These are phyloP conservation scores for Blastobotrys chiropterorum DNA, from an alignment of 805 yeast species.

Conservation along the genomic window DNA sequence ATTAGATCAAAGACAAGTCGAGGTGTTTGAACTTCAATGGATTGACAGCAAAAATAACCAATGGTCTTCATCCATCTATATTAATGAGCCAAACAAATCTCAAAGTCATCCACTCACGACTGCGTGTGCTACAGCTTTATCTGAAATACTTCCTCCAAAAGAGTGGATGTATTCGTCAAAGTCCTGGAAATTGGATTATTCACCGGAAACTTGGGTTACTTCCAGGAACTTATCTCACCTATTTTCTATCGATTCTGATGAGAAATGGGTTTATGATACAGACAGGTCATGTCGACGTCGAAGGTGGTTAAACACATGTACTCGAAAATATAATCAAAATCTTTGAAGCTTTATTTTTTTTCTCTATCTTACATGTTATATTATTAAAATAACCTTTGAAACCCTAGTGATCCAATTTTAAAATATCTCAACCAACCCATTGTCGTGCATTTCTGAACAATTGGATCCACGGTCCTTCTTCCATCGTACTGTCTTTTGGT, in stretches of 20 bases:
- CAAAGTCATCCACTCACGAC: slow-evolving; percentile 4
- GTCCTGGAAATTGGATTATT: slow-evolving; percentile 59
- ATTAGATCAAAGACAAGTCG: slow-evolving; percentile 46
- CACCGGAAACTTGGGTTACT: slow-evolving; percentile 56
- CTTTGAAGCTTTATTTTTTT: too few relatives aligned
- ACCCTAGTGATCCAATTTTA: too few relatives aligned
- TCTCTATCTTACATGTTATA: neutral
- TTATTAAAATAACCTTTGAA: too few relatives aligned
- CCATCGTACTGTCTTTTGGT: slow-evolving; percentile 67
- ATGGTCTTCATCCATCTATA: slow-evolving; percentile 23
- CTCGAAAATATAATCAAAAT: neutral
- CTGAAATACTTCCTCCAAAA: slow-evolving; percentile 19
- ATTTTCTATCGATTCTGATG: slow-evolving; percentile 60
- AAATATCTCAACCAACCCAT: slow-evolving; percentile 71
- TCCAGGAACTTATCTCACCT: slow-evolving; percentile 42
- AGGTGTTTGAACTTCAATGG: slow-evolving; percentile 38
- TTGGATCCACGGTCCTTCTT: slow-evolving; percentile 92
- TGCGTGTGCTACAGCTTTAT: slow-evolving; percentile 7
- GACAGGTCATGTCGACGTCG: slow-evolving; percentile 23
- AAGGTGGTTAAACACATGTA: slow-evolving; percentile 17
- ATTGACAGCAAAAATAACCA: slow-evolving; percentile 16
- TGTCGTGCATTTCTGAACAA: slow-evolving; percentile 87
- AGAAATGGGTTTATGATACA: slow-evolving; percentile 84
- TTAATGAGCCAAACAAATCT: slow-evolving; percentile 7
- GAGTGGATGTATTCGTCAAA: slow-evolving; percentile 20